phyloP scores from a whole-genome alignment of 148 eudicot species.

The Diospyros kaki region DNA sequence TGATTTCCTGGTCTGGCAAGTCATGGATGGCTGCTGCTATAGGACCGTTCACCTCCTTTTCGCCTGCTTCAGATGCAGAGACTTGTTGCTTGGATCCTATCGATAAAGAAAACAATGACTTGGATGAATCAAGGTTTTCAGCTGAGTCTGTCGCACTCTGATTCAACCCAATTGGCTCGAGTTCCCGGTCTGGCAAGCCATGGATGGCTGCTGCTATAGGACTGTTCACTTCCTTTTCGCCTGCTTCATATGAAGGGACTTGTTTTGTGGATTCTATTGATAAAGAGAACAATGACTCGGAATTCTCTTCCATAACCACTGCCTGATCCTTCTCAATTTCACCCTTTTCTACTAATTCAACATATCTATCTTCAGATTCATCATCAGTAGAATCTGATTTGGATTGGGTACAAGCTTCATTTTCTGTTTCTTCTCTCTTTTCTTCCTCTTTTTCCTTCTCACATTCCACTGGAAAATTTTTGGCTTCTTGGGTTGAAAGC shows the following conservation, averaged over 20 bases:
- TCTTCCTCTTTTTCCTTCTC: constrained; percentile 11
- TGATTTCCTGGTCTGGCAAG: background rate
- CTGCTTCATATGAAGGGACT: constrained; percentile 7
- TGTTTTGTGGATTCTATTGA: constrained; percentile 55
- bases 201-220: background rate
- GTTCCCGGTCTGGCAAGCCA: background rate
- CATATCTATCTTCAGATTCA: constrained; percentile 27
- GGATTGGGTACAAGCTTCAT: constrained; percentile 17
- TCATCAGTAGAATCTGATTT: constrained; percentile 33
- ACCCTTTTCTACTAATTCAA: constrained; percentile 22
- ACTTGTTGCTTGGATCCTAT: constrained; percentile 46
- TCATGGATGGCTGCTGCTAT: background rate
- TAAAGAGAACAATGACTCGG: constrained; percentile 58
- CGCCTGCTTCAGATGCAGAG: constrained; percentile 9
- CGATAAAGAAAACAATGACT: constrained; percentile 45
- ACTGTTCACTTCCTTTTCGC: constrained; percentile 13
- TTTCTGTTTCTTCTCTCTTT: constrained; percentile 15
- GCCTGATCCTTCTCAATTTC: constrained; percentile 14
- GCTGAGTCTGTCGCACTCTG: background rate
- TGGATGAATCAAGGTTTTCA: too few species aligned
- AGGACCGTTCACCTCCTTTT: constrained; percentile 13
- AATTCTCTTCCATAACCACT: constrained; percentile 25
- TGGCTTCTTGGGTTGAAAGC: constrained; percentile 11
- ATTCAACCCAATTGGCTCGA: background rate
- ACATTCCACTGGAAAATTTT: background rate